Evolutionary conservation across 371 early-diverging fungal genomes (phyloP).

Genomic region (Mucor indicus): DNA sequence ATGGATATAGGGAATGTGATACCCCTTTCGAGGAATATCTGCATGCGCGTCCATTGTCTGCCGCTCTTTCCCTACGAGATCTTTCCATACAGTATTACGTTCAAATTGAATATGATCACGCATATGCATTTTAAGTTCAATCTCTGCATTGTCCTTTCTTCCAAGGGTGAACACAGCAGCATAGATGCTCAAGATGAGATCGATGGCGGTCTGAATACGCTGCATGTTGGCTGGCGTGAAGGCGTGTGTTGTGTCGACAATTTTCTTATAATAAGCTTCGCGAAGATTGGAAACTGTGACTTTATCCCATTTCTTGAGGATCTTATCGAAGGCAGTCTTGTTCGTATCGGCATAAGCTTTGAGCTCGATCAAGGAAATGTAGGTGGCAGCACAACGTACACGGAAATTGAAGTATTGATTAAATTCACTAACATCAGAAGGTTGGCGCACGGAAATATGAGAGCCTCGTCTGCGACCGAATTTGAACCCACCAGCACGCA

Average conservation of each 20-base stretch:
- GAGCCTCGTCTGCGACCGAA: slow-evolving; percentile 11
- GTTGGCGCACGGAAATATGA: slow-evolving; percentile 2
- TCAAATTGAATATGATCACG: slow-evolving; percentile 75
- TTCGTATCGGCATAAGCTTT: slow-evolving; percentile 90
- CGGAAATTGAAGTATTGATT: slow-evolving; percentile 15
- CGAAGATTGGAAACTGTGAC: slow-evolving; percentile 55
- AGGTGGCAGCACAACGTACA: slow-evolving; percentile 38
- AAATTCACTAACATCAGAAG: slow-evolving; percentile 6
- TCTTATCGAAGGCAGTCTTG: slow-evolving; percentile 91
- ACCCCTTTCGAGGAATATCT: neutral
- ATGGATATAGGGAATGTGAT: slow-evolving; percentile 31
- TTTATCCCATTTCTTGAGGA: slow-evolving; percentile 97
- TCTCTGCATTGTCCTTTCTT: slow-evolving; percentile 48
- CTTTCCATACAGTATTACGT: slow-evolving; percentile 81
- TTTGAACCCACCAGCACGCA: neutral
- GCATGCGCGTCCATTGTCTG: slow-evolving; percentile 48
- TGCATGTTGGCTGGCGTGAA: slow-evolving; percentile 57
- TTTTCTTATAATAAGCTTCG: slow-evolving; percentile 55
- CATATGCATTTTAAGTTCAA: slow-evolving; percentile 64
- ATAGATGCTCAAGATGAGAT: slow-evolving; percentile 59
- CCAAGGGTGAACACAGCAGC: slow-evolving; percentile 63
- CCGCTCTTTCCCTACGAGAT: slow-evolving; percentile 76
- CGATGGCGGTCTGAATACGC: slow-evolving; percentile 46
- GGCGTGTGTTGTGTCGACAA: slow-evolving; percentile 57
- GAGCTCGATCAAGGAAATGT: slow-evolving; percentile 79